Evolutionary conservation across 805 yeast species (phyloP), one percentile per base, ranked within the genome.

Genomic region (Isabelozyma rhagii): DNA sequence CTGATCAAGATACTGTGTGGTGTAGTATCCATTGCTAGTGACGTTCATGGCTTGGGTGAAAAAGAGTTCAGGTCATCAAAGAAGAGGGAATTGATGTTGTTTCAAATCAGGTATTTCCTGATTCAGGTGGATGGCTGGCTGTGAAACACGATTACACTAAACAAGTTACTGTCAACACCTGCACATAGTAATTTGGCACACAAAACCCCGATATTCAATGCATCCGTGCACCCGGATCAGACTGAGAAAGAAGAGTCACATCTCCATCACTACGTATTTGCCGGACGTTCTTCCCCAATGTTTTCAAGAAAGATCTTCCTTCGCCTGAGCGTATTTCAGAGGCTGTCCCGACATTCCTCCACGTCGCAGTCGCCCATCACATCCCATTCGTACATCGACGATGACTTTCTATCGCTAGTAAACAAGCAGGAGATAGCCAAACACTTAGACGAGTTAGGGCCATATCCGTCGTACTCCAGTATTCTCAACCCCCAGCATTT

Each of bases 401-500:
- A 64, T 25, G 74, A 70, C 46, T 69, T 70, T 36, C 63, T 71
- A 45, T 64, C 72, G 8, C 52, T 60, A 1, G 62, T 65, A 38
- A 66, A 63, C 54, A 64, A 64, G 43, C 62, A 67, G 44, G 62
- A 59, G 44, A 60, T 59, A 8, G 65, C 65, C 17, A 49, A 59
- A 39, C 71, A 69, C 50, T 57, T 71, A 47, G 51, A 61, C 40
- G 64, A 69, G 51, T 57, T 74, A 45, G 75, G 77, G 6, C 75
- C 78, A 7, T 74, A 63, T 50, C 78, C 78, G 3, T 59, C 72
- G 4, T 70, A 71, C 50, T 71, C 75, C 44, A 68, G 60, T 51
- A 72, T 74, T 47, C 55, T 74, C 40, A 74, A 72, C 48, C 78
- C 80, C 18, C 92, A 89, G 61, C 97, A 91, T 63, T 93, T 88